Conservation (phyloP, 805 yeast species). For the Ogataea polymorpha region DNA sequence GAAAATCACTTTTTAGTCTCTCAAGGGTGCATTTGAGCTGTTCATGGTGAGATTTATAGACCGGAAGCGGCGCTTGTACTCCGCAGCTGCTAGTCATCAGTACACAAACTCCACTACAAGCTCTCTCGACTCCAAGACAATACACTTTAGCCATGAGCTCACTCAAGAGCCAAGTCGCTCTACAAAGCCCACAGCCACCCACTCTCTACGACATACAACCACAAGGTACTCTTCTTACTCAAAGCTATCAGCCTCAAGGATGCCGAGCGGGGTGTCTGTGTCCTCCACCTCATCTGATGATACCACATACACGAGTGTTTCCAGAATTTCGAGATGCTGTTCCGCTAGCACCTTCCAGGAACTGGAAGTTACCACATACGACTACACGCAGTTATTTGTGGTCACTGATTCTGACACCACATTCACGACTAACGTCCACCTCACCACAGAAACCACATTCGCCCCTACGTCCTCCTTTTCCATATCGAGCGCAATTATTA, state of each 20-base stretch:
- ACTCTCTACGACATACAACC: not conserved
- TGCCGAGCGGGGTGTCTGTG: not conserved
- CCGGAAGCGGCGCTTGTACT: constrained; percentile 11
- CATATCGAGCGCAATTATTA: constrained; percentile 23
- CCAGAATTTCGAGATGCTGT: not conserved
- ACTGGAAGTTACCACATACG: constrained; percentile 11
- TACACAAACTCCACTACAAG: constrained; percentile 13
- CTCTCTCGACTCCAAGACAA: not conserved
- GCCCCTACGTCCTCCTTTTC: constrained; percentile 13
- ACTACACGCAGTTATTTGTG: constrained; percentile 30
- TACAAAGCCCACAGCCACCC: not conserved
- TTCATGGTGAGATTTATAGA: constrained; percentile 13
- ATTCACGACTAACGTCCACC: constrained; percentile 22
- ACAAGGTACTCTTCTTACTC: not conserved
- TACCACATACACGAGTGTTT: not conserved
- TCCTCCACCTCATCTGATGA: not conserved
- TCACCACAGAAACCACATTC: constrained; percentile 20
- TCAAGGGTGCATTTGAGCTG: not conserved
- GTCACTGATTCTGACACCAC: constrained; percentile 29
- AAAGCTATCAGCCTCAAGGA: not conserved
- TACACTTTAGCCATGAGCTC: not conserved
- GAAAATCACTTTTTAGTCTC: not conserved
- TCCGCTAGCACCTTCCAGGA: not conserved
- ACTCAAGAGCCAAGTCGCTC: not conserved
- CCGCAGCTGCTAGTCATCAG: constrained; percentile 4